Evolutionary conservation across 78 protist genomes (phyloP), one percentile per base, ranked within the genome.

Genomic region (Blattamonas nauphoetae): DNA sequence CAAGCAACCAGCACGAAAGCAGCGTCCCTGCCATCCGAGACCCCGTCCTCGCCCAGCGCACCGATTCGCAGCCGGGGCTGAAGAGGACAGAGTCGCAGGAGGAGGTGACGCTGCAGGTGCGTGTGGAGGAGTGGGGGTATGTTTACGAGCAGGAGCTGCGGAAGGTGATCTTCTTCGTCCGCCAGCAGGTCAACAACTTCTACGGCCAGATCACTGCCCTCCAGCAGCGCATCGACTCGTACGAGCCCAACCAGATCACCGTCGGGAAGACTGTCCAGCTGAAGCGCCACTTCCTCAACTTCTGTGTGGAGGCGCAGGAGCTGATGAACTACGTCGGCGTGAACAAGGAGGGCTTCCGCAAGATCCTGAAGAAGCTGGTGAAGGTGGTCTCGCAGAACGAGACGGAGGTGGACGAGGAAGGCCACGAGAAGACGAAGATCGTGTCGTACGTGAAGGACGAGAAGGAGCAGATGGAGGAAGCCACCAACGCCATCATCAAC

Each of bases 341-440:
- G 43, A 79, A 79, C 83, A 33, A 11, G 45, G 83, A 79, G 41
- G 83, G 83, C 33, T 79, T 79, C 41, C 83, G 83, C 45, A 79
- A 79, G 83, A 79, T 79, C 6, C 83, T 79, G 83, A 79, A 79
- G 41, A 79, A 79, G 6, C 6, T 79, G 42, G 43, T 5, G 29
- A 79, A 79, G 6, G 43, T 79, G 33, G 83, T 79, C 42, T 21
- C 43, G 29, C 42, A 5, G 83, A 6, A 6, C 43, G 83, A 79
- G 29, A 38, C 83, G 6, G 71, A 55, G 71, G 71, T 11, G 11
- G 21, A 55, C 71, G n/a, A n/a, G n/a, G n/a, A n/a, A n/a, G n/a
- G n/a, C n/a, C n/a, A n/a, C n/a, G n/a, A n/a, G n/a, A n/a, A n/a
- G n/a, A n/a, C n/a, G n/a, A n/a, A n/a, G n/a, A 55, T 55, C 71